These are phyloP conservation scores for Chenopodium suecicum DNA, from an alignment of 148 eudicot genomes.

Conservation along the genomic window DNA sequence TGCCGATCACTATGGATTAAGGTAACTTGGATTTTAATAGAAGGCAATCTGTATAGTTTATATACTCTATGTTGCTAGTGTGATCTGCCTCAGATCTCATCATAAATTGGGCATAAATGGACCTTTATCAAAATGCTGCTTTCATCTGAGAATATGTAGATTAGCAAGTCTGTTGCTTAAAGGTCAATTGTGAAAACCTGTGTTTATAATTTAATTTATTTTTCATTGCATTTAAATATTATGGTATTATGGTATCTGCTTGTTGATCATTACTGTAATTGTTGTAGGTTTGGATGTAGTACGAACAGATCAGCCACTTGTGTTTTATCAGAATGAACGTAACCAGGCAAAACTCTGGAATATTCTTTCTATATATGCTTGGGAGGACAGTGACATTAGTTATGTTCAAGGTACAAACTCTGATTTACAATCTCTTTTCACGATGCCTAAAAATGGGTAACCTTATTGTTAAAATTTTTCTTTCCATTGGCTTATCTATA, in stretches of 20 bases:
- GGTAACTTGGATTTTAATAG: too few relatives aligned
- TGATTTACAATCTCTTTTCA: neutral
- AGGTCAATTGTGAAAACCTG: too few relatives aligned
- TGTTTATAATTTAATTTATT: too few relatives aligned
- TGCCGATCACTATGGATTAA: too few relatives aligned
- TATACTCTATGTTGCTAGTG: too few relatives aligned
- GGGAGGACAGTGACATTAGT: conserved; percentile 80
- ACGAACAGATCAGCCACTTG: conserved; percentile 87
- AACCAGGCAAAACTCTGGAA: conserved; percentile 91
- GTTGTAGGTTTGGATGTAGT: conserved; percentile 83
- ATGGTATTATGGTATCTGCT: neutral
- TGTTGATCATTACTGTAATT: conserved; percentile 20
- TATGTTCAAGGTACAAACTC: conserved; percentile 81
- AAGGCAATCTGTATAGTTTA: too few relatives aligned
- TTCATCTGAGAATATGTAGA: too few relatives aligned
- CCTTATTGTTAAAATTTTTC: neutral
- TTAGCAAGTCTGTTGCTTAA: too few relatives aligned
- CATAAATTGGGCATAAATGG: too few relatives aligned
- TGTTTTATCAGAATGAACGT: conserved; percentile 71
- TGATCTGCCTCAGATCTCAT: too few relatives aligned
- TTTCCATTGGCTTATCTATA: neutral
- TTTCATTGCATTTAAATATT: too few relatives aligned
- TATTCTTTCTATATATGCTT: conserved; percentile 79
- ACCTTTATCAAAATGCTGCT: too few relatives aligned
- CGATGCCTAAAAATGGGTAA: neutral